phyloP scores from a whole-genome alignment of 148 eudicot species.

The Persicaria maculosa region DNA sequence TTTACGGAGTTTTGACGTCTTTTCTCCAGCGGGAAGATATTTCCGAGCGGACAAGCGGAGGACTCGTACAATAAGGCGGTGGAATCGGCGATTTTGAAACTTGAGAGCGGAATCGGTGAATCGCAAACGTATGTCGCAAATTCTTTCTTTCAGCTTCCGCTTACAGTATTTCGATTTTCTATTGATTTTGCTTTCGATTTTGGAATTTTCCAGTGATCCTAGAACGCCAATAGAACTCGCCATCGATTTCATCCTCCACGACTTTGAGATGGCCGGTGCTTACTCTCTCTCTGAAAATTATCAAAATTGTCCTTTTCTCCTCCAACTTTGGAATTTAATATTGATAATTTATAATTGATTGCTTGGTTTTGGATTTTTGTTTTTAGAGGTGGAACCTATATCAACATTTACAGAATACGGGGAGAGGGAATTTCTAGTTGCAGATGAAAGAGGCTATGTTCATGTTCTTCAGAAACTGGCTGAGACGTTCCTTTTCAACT shows the following conservation, averaged over 20 bases:
- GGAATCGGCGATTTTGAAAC: conserved; percentile 60
- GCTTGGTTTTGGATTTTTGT: neutral
- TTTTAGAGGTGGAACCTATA: conserved; percentile 85
- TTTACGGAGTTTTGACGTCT: neutral
- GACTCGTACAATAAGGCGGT: conserved; percentile 82
- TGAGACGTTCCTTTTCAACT: conserved; percentile 53
- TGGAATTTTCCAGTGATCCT: conserved; percentile 37
- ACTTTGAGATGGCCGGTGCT: conserved; percentile 93
- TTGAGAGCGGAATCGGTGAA: conserved; percentile 30
- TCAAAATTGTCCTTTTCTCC: neutral
- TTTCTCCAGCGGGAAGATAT: conserved; percentile 60
- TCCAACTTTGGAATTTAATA: neutral
- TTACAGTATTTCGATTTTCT: neutral
- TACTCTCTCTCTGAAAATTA: conserved; percentile 4
- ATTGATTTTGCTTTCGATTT: neutral
- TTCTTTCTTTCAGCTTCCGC: neutral
- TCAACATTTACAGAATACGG: conserved; percentile 81
- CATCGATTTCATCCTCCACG: conserved; percentile 90
- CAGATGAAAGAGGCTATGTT: conserved; percentile 85
- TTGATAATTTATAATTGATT: neutral
- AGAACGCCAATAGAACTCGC: conserved; percentile 87
- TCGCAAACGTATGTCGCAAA: conserved; percentile 33
- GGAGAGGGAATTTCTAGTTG: conserved; percentile 72
- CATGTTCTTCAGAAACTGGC: conserved; percentile 69
- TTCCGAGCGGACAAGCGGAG: conserved; percentile 67